Percentiles rank a stretch among this genome's conserved stretches.
Evolutionary conservation across 257 asterid species (phyloP).

Genomic region (Capsicum chinense): DNA sequence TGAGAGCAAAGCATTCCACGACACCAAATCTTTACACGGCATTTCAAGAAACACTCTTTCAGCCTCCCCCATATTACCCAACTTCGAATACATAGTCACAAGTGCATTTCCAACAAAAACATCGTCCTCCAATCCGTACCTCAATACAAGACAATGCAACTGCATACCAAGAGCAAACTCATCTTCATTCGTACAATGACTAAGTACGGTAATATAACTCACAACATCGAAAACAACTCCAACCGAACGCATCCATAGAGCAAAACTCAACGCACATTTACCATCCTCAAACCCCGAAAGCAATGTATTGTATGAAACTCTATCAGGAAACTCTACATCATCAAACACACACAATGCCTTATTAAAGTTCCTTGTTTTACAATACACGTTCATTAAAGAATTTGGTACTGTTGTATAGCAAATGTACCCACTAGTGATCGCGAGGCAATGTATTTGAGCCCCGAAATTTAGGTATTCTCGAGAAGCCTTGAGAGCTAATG

Average conservation of each 20-base stretch:
- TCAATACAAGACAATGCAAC: conserved; percentile 58
- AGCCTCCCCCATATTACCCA: conserved; percentile 61
- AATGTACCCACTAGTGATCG: conserved; percentile 51
- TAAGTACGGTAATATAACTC: conserved; percentile 65
- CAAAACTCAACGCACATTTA: conserved; percentile 61
- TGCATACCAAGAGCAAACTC: conserved; percentile 65
- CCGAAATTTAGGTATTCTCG: conserved; percentile 56
- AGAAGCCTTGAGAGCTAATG: conserved; percentile 74
- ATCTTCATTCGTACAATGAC: conserved; percentile 63
- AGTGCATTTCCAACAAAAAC: conserved; percentile 77
- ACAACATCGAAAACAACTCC: conserved; percentile 72
- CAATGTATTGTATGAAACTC: conserved; percentile 76
- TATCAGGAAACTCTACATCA: conserved; percentile 62
- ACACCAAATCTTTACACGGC: conserved; percentile 67
- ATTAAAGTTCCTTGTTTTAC: conserved; percentile 54
- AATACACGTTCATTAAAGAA: conserved; percentile 86
- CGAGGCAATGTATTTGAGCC: conserved; percentile 58
- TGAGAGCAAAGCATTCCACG: conserved; percentile 90
- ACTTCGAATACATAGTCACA: conserved; percentile 72
- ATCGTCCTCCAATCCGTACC: conserved; percentile 60
- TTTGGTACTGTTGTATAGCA: conserved; percentile 59
- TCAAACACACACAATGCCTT: conserved; percentile 57
- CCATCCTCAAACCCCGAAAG: conserved; percentile 71
- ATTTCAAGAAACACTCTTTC: conserved; percentile 63
- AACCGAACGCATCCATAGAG: conserved; percentile 55